Evolutionary conservation across 2,329 filamentous ascomycete species (phyloP).

Genomic region (Colletotrichum orbiculare): DNA sequence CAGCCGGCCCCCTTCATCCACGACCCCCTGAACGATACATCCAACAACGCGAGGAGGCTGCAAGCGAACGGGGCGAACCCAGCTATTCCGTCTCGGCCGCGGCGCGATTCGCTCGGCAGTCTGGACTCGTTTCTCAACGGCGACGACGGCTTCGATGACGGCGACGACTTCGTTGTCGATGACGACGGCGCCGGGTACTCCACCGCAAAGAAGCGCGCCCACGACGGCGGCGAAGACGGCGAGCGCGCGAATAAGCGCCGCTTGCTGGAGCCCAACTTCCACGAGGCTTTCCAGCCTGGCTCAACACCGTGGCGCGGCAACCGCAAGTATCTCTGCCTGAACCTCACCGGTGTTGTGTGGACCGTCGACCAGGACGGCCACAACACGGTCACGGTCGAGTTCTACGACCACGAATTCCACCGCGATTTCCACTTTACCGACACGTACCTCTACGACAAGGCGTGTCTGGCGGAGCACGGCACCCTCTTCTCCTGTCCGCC

Average conservation of each 20-base stretch:
- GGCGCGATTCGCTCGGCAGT: constrained; percentile 77
- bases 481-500: constrained; percentile 86
- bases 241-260: constrained; percentile 61
- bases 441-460: constrained; percentile 95
- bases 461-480: constrained; percentile 87
- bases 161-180: constrained; percentile 89
- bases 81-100: constrained; percentile 47
- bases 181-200: constrained; percentile 95
- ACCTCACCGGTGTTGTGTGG: constrained; percentile 95
- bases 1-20: constrained; percentile 90
- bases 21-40: constrained; percentile 78
- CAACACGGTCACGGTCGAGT: constrained; percentile 95
- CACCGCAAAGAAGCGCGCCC: constrained; percentile 64
- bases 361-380: constrained; percentile 95
- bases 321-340: constrained; percentile 91
- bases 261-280: constrained; percentile 71
- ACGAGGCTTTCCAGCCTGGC: constrained; percentile 90
- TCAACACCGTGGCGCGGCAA: constrained; percentile 97
- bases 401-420: constrained; percentile 93
- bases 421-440: constrained; percentile 98
- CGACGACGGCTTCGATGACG: constrained; percentile 60
- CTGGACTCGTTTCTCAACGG: constrained; percentile 84
- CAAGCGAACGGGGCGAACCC: constrained; percentile 41
- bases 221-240: constrained; percentile 61
- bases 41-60: constrained; percentile 70